Evolutionary conservation across 2,329 filamentous ascomycete species (phyloP), one percentile per base, ranked within the genome.

Genomic region (Claviceps humidiphila): DNA sequence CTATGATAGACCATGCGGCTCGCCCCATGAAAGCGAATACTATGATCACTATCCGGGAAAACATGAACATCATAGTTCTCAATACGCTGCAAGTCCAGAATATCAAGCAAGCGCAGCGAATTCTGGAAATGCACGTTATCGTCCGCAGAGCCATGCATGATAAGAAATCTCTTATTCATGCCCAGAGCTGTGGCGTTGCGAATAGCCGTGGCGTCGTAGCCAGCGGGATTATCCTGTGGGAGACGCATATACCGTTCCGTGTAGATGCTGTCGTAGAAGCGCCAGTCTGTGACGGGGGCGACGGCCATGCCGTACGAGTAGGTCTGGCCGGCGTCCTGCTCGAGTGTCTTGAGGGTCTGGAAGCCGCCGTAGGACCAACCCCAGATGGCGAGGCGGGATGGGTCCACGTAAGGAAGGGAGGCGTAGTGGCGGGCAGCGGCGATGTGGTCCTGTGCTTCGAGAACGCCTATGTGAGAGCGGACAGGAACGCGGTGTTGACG

Each of bases 61-160:
- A 97, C 82, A 66, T 97, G 91, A 13, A 98, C 82, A 63, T 98
- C 93, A 61, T 97, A 98, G 63, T 98, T 98, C 67, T 91, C 83
- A 3, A 96, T 80, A 13, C 81, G 80, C 1, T 75, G 83, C 50
- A 95, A 62, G 69, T 98, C 88, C 45, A 98, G 75, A 60, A 84
- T 84, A 66, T 98, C 94, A 47, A 98, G 74, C 56, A 98, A 70
- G 1, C 83, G 87, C 53, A 97, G 77, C 0, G 90, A 89, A 67
- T 95, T 97, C 68, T 98, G 94, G 68, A 95, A 82, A 67, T 98
- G 94, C 13, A 98, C 93, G 61, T 98, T 98, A 68, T 98, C 93
- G 63, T 98, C 93, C 7, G 87, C 86, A n/a, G 89, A 80, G 59
- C 93, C 93, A 64, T 98, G 93, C 87, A 97, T 96, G 60, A 98